These are phyloP conservation scores for Coffea eugenioides DNA, from an alignment of 257 asterid species.

Conservation along the genomic window DNA sequence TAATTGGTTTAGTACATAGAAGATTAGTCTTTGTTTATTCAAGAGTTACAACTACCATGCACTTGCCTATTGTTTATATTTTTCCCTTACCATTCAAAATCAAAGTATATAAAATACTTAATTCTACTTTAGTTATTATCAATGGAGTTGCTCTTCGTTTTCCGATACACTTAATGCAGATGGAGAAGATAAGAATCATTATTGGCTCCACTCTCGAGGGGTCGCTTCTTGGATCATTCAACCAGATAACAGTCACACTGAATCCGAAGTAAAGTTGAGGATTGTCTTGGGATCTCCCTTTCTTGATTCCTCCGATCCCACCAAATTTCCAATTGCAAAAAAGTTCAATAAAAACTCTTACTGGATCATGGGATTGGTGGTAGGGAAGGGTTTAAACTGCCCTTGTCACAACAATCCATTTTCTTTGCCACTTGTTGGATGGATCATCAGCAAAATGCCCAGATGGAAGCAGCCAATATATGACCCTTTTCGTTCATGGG, in stretches of 20 bases:
- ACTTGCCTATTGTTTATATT: background rate
- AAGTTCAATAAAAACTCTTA: background rate
- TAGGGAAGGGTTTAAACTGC: no score
- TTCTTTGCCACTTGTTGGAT: conserved; percentile 11
- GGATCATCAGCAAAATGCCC: background rate
- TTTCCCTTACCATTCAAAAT: no score
- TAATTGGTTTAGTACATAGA: background rate
- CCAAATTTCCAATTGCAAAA: background rate
- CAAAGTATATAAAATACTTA: no score
- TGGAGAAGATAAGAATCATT: background rate
- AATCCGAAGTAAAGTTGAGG: background rate
- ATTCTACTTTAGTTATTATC: background rate
- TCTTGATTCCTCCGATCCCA: background rate
- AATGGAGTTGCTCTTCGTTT: background rate
- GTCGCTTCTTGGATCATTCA: conserved; percentile 16
- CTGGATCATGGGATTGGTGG: background rate
- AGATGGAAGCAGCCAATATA: conserved; percentile 2
- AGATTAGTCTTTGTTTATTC: background rate
- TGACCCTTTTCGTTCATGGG: background rate
- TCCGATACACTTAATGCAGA: background rate
- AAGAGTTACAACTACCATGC: background rate
- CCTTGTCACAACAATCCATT: background rate
- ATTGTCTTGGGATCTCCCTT: conserved; percentile 18
- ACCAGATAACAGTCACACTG: background rate
- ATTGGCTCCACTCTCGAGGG: conserved; percentile 3